Conservation (phyloP, 2,329 filamentous ascomycete species). For the Elsinoe batatas region DNA sequence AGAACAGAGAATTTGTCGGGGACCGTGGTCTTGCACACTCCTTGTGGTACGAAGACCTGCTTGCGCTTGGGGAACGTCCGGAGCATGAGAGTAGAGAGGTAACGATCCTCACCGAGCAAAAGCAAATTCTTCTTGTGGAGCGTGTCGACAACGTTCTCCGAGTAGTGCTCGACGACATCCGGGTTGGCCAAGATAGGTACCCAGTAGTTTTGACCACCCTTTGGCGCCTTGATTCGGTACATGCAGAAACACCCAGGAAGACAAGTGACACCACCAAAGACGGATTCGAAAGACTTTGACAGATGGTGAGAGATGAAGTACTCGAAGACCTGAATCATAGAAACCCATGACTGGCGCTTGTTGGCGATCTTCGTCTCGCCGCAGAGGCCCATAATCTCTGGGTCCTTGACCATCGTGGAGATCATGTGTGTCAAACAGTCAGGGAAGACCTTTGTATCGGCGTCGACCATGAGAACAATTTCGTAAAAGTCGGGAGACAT, state of each 20-base stretch:
- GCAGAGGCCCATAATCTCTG: slow-evolving; percentile 97
- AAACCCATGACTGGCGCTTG: slow-evolving; percentile 89
- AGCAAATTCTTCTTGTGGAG: slow-evolving; percentile 95
- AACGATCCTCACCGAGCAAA: slow-evolving; percentile 85
- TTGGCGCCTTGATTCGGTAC: slow-evolving; percentile 99
- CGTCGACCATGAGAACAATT: slow-evolving; percentile 96
- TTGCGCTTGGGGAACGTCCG: slow-evolving; percentile 98
- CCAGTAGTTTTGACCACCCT: slow-evolving; percentile 98
- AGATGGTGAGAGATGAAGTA: slow-evolving; percentile 99
- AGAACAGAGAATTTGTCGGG: slow-evolving; percentile 87
- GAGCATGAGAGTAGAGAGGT: slow-evolving; percentile 93
- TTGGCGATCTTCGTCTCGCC: slow-evolving; percentile 99
- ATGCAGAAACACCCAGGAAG: slow-evolving; percentile 98
- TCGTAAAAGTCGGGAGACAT: slow-evolving; percentile 98
- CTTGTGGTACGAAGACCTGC: slow-evolving; percentile 96
- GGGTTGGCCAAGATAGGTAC: slow-evolving; percentile 97
- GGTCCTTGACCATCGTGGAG: slow-evolving; percentile 97
- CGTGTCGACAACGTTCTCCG: slow-evolving; percentile 96
- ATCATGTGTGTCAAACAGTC: slow-evolving; percentile 98
- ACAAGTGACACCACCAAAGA: slow-evolving; percentile 98
- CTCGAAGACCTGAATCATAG: slow-evolving; percentile 97
- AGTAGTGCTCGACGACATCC: slow-evolving; percentile 97
- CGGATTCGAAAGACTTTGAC: slow-evolving; percentile 93
- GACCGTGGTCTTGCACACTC: slow-evolving; percentile 96
- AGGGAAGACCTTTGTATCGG: slow-evolving; percentile 97